Evolutionary conservation across 768 basidiomycete species (phyloP), one percentile per base, ranked within the genome.

Genomic region (Trametes cinnabarina): DNA sequence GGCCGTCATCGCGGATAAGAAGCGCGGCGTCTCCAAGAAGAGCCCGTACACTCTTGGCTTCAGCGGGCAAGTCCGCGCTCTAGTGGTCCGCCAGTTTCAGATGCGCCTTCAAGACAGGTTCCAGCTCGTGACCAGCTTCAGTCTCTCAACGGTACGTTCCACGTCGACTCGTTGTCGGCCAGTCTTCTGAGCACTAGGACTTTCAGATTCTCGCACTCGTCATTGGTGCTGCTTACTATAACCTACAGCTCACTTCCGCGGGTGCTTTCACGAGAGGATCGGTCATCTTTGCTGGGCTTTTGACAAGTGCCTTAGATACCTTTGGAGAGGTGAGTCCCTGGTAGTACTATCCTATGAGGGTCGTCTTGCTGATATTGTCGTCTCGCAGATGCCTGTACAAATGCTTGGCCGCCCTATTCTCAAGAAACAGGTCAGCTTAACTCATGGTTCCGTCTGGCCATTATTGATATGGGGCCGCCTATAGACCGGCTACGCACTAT

Each of bases 261-360:
- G 94, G 94, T 30, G 90, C 87, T 0, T 97, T 97, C 74, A 93
- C 92, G 23, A 84, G 93, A 61, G 92, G 91, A 44, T 80, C 89
- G 72, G 83, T 93, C 28, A 81, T 95, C 51, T 94, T 94, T 69
- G 72, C 79, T 37, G 84, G 83, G 15, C 70, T 91, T 57, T 70
- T 94, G 42, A 82, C 84, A 0, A 85, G 83, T 44, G 82, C 82
- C 67, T 75, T 91, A 51, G 85, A 90, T 64, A 87, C 87, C 0
- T 90, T 90, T 63, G 79, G 82, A 44, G 90, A 88, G 76, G 80
- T 84, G 69, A 25, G 39, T 12, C n/a, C 49, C 17, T n/a, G 17
- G 14, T 30, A 3, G 17, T 41, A 32, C 30, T 9, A 8, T 8
- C 53, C 30, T n/a, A n/a, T n/a, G n/a, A n/a, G n/a, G n/a, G n/a